Base-by-base conservation (phyloP, 495 filamentous ascomycete species). In the Penicillium bialowiezense region DNA sequence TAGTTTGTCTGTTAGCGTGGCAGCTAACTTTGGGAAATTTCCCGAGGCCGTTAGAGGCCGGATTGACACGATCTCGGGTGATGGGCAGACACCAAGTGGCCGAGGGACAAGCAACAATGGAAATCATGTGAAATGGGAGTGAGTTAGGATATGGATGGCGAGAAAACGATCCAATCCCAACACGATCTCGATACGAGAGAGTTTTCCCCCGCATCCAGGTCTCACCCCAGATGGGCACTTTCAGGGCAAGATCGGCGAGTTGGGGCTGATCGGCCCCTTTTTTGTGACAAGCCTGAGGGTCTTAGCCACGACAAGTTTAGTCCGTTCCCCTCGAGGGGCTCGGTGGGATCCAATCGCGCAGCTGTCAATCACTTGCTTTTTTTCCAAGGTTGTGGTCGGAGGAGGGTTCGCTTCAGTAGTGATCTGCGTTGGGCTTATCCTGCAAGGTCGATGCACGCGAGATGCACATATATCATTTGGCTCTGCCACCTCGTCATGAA, bases 361-460 rank as follows among this genome's bases (percentile, higher is more conserved):
- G n/a, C n/a, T n/a, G n/a, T n/a, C n/a, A n/a, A 26, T 26, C 23
- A 26, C 23, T 26, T 26, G 23, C 12, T 34, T 26, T 2, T 3
- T 21, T 33, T 37, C 14, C 35, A 12, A 32, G 35, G 31, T 28
- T 8, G 17, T n/a, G 19, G 8, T 13, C 58, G 57, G 56, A 51
- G 56, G 18, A 4, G 7, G 17, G 17, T 48, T 54, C 13, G 17
- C 34, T 60, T 48, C 1, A 34, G 57, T 41, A 60, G 43, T 15
- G 57, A 60, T 60, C 57, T 32, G 5, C 56, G 32, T 26, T 5
- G 33, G 17, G n/a, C n/a, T n/a, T n/a, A n/a, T n/a, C n/a, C n/a
- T n/a, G n/a, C n/a, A n/a, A n/a, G n/a, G n/a, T n/a, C n/a, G 23
- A 3, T 26, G 23, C 23, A 26, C 8, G 8, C 23, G 23, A 26